Evolutionary conservation across 108 stramenopile species (phyloP).

Genomic region (Cylindrotheca closterium): DNA sequence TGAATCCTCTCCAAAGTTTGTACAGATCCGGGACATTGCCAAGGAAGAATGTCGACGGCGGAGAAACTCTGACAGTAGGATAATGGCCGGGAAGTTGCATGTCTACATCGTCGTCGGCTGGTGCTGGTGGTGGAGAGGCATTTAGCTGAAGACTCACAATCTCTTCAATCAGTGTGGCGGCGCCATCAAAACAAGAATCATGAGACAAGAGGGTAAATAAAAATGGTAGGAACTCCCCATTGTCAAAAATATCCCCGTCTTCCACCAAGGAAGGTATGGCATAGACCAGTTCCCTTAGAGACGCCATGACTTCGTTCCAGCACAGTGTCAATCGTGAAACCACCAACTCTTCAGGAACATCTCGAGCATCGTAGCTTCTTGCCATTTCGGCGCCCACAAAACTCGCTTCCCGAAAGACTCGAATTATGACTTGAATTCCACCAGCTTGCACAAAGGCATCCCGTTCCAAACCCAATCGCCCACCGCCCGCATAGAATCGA

Average conservation of each 20-base stretch:
- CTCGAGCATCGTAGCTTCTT: conserved; percentile 43
- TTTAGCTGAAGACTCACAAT: conserved; percentile 62
- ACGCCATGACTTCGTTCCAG: conserved; percentile 69
- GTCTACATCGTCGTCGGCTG: conserved; percentile 4
- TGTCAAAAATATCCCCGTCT: conserved; percentile 30
- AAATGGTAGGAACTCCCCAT: conserved; percentile 54
- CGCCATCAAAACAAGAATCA: conserved; percentile 62
- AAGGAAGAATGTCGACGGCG: conserved; percentile 56
- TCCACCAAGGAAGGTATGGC: conserved; percentile 49
- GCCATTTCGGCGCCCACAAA: conserved; percentile 59
- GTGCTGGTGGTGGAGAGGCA: conserved; percentile 16
- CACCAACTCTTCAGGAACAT: conserved; percentile 41
- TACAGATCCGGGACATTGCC: conserved; percentile 68
- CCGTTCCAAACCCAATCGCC: conserved; percentile 52
- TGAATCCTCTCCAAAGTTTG: conserved; percentile 57
- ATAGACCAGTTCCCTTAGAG: conserved; percentile 58
- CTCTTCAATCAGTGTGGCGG: conserved; percentile 73
- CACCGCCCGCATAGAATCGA: conserved; percentile 49
- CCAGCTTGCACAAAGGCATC: conserved; percentile 54
- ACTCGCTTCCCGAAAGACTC: conserved; percentile 39
- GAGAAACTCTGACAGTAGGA: conserved; percentile 20
- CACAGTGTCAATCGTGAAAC: conserved; percentile 36
- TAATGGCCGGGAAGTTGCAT: conserved; percentile 6
- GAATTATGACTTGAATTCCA: conserved; percentile 41
- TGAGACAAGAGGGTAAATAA: conserved; percentile 66